These are phyloP conservation scores for Epichloe hybrida DNA, from an alignment of 2,329 filamentous ascomycete species.

Conservation along the genomic window DNA sequence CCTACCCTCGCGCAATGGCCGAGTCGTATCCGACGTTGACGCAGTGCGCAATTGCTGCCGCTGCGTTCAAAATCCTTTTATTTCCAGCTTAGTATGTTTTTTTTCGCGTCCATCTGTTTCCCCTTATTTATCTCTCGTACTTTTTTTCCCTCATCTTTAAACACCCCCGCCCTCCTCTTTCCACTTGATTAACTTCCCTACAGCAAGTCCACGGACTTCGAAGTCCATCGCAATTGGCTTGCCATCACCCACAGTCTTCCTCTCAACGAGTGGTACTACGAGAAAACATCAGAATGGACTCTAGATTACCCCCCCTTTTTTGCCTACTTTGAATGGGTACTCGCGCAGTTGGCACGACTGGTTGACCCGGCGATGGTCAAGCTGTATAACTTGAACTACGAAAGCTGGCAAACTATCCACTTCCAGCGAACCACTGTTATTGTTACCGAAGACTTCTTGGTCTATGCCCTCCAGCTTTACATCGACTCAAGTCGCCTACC, in stretches of 20 bases:
- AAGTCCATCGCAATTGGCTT: conserved; percentile 97
- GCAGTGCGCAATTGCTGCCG: conserved; percentile 76
- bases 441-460: conserved; percentile 66
- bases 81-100: conserved; percentile 81
- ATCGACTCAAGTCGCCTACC: conserved; percentile 53
- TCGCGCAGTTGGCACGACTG: conserved; percentile 68
- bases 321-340: conserved; percentile 86
- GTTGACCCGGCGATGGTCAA: conserved; percentile 71
- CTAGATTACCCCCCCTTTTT: conserved; percentile 96
- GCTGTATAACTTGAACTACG: conserved; percentile 69
- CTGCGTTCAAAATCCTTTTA: conserved; percentile 79
- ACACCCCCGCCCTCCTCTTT: not conserved
- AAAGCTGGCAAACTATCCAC: conserved; percentile 86
- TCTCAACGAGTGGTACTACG: conserved; percentile 84
- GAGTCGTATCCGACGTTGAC: conserved; percentile 75
- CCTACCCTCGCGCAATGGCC: conserved; percentile 42
- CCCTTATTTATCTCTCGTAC: not conserved
- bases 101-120: not conserved
- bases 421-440: conserved; percentile 90
- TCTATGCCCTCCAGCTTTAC: conserved; percentile 72
- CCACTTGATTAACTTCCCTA: not conserved
- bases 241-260: conserved; percentile 87
- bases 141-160: not conserved
- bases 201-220: conserved; percentile 97
- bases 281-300: conserved; percentile 98